These are phyloP conservation scores for Trichoderma endophyticum DNA, from an alignment of 2,329 filamentous ascomycete species.

Conservation along the genomic window DNA sequence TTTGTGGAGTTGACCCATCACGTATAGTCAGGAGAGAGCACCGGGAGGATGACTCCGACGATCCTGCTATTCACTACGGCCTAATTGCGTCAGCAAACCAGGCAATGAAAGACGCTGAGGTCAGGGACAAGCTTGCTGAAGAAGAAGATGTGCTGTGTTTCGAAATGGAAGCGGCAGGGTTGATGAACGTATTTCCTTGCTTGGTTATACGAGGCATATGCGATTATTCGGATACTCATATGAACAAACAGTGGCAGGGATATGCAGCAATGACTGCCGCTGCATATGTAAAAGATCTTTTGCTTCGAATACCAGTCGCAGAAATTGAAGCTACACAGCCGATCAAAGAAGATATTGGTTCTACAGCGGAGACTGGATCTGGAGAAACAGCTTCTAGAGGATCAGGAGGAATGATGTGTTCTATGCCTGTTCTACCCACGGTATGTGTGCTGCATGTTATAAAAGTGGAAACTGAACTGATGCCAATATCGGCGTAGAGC, in stretches of 20 bases:
- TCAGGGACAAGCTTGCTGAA: background rate
- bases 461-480: background rate
- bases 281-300: background rate
- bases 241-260: background rate
- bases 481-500: background rate
- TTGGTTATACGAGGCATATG: background rate
- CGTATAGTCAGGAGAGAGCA: background rate
- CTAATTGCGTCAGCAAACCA: background rate
- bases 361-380: fast-evolving
- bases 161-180: background rate
- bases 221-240: background rate
- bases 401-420: background rate
- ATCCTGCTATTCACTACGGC: background rate
- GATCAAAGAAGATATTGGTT: background rate
- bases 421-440: fast-evolving
- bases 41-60: background rate
- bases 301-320: fast-evolving
- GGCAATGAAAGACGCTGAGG: fast-evolving
- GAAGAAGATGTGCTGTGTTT: background rate
- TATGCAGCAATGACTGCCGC: background rate
- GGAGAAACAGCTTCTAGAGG: background rate
- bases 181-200: background rate
- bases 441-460: background rate
- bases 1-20: background rate
- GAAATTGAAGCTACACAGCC: background rate